Conservation (phyloP, 2,329 filamentous ascomycete species). For the Cryphonectria parasitica region DNA sequence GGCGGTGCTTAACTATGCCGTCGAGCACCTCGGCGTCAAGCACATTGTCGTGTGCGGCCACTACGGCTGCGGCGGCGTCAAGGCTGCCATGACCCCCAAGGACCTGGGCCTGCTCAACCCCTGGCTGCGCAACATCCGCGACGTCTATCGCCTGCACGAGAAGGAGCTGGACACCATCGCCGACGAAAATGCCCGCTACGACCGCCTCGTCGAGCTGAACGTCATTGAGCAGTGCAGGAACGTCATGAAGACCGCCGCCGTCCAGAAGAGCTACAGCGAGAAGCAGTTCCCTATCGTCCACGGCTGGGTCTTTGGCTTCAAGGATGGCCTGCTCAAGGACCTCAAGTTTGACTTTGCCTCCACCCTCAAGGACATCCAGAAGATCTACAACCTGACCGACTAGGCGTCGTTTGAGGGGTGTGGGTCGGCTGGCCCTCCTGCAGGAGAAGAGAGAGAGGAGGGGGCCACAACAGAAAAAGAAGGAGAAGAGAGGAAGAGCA, state of each 20-base stretch:
- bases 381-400: slow-evolving; percentile 59
- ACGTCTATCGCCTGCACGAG: slow-evolving; percentile 74
- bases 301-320: slow-evolving; percentile 74
- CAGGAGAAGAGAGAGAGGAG: no score
- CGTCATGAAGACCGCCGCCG: slow-evolving; percentile 76
- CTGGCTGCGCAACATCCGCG: slow-evolving; percentile 75
- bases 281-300: slow-evolving; percentile 71
- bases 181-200: slow-evolving; percentile 63
- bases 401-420: background rate
- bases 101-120: slow-evolving; percentile 74
- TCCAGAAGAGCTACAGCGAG: slow-evolving; percentile 71
- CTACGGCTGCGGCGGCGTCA: slow-evolving; percentile 78
- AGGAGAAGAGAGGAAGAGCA: background rate
- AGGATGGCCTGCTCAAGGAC: slow-evolving; percentile 67
- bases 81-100: slow-evolving; percentile 73
- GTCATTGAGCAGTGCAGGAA: slow-evolving; percentile 78
- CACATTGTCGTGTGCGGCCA: slow-evolving; percentile 81
- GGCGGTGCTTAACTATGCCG: slow-evolving; percentile 85
- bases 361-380: slow-evolving; percentile 57
- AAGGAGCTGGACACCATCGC: slow-evolving; percentile 67
- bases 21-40: slow-evolving; percentile 78
- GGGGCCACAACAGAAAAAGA: no score
- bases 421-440: background rate
- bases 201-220: slow-evolving; percentile 82
- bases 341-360: slow-evolving; percentile 59